Evolutionary conservation across 2,329 filamentous ascomycete genomes (phyloP).

Genomic region (Penicillium sp.): DNA sequence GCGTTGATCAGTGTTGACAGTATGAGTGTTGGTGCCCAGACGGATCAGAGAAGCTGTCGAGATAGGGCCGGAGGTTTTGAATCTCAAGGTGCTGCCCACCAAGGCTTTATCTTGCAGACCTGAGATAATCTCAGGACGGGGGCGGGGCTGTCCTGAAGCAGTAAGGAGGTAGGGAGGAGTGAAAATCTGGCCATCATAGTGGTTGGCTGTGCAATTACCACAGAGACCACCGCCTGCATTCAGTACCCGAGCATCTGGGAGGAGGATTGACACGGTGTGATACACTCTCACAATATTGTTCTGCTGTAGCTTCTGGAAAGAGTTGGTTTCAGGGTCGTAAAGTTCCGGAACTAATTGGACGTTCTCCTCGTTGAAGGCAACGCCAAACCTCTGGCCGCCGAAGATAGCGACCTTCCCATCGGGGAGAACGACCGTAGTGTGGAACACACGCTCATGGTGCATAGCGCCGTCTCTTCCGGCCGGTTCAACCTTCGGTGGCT

Average conservation of each 20-base stretch:
- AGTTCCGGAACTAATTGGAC: slow-evolving; percentile 47
- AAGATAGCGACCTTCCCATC: slow-evolving; percentile 50
- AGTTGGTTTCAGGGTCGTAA: slow-evolving; percentile 45
- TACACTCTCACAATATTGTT: slow-evolving; percentile 39
- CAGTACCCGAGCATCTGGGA: slow-evolving; percentile 53
- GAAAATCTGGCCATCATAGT: slow-evolving; percentile 57
- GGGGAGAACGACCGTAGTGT: slow-evolving; percentile 50
- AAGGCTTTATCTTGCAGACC: slow-evolving; percentile 26
- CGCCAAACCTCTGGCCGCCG: slow-evolving; percentile 47
- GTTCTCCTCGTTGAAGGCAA: slow-evolving; percentile 46
- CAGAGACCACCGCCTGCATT: slow-evolving; percentile 56
- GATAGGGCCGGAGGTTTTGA: slow-evolving; percentile 39
- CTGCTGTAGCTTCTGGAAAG: slow-evolving; percentile 34
- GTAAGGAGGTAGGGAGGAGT: slow-evolving; percentile 57
- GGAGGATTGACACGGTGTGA: slow-evolving; percentile 50
- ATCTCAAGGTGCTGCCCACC: slow-evolving; percentile 46
- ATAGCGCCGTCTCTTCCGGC: slow-evolving; percentile 50
- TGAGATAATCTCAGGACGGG: slow-evolving; percentile 44
- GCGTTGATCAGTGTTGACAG: slow-evolving; percentile 59
- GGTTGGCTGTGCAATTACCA: slow-evolving; percentile 48
- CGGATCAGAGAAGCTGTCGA: slow-evolving; percentile 46
- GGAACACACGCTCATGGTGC: slow-evolving; percentile 43
- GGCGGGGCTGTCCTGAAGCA: slow-evolving; percentile 39
- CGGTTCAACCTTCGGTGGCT: slow-evolving; percentile 19
- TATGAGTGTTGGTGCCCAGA: slow-evolving; percentile 53